Conservation (phyloP, 768 basidiomycete species). For the Daedaleopsis sinensis region DNA sequence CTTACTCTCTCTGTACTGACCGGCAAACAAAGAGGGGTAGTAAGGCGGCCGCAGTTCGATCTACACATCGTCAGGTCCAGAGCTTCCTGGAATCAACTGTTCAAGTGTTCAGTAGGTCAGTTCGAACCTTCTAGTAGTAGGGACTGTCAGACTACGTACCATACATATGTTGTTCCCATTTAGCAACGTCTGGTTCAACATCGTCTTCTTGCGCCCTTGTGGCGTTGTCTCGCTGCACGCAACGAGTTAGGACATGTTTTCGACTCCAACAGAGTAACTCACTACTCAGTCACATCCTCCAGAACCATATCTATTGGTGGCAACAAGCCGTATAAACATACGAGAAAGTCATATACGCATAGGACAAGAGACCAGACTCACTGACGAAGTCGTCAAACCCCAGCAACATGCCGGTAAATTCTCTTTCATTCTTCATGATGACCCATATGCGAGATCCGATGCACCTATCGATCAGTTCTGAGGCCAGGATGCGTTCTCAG, state of each 20-base stretch:
- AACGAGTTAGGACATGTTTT: neutral
- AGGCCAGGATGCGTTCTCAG: neutral
- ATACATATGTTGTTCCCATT: slow-evolving; percentile 98
- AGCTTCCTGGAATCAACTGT: slow-evolving; percentile 69
- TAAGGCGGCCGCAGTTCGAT: neutral
- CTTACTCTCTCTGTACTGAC: neutral
- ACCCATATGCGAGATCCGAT: slow-evolving; percentile 98
- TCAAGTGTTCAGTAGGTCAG: neutral
- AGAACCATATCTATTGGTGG: slow-evolving; percentile 78
- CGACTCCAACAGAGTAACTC: slow-evolving; percentile 34
- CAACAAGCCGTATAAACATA: neutral
- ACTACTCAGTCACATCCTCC: slow-evolving; percentile 98
- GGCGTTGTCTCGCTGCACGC: slow-evolving; percentile 78
- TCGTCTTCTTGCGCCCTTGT: slow-evolving; percentile 77
- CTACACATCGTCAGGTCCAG: slow-evolving; percentile 56
- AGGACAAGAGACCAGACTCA: slow-evolving; percentile 46
- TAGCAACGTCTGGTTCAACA: slow-evolving; percentile 83
- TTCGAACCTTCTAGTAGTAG: neutral
- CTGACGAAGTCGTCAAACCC: slow-evolving; percentile 99
- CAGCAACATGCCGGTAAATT: slow-evolving; percentile 92
- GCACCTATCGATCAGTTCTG: slow-evolving; percentile 95
- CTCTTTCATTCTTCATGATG: slow-evolving; percentile 96
- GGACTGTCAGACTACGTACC: slow-evolving; percentile 45
- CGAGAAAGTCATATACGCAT: too few relatives aligned
- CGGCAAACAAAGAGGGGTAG: too few relatives aligned